Base-by-base conservation (phyloP, 441 rosid species). In the Mallotus repandus region DNA sequence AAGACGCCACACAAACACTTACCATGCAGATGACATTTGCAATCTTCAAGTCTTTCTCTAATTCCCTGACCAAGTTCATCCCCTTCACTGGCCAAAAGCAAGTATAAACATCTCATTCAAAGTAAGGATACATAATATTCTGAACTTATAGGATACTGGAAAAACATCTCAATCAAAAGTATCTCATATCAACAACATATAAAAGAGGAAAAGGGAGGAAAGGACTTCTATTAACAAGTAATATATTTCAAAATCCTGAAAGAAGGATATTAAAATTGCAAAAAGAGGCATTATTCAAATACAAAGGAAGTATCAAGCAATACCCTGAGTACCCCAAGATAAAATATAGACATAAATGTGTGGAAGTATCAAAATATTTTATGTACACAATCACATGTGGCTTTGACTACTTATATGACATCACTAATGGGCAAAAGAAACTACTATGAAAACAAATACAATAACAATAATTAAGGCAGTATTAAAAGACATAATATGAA, bases 81-180 rank as follows among this genome's bases (percentile, higher is more conserved):
- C 99, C 99, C 94, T 96, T 91, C 96, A 93, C 99, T 96, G 97
- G 81, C 89, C 91, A 91, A 85, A 81, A 86, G 85, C 77, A 85
- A 80, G 75, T 70, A 81, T 78, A 71, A 78, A 75, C 74, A 78
- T 75, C 78, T 71, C 74, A 50, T 77, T 76, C 70, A 64, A 81
- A 66, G 53, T 22, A 65, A 68, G 29, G 70, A 18, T n/a, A 59
- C 22, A 46, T 53, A 48, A 55, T 63, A 58, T 66, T 63, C 53
- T 43, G 63, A 69, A 70, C 79, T 53, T 48, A 68, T 59, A 45
- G 67, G 2, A 56, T 56, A 21, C 14, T 56, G 32, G 29, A 56
- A 56, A 21, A 56, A 11, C 18, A 14, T 50, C 54, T 50, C 12
- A 50, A 4, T 59, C 22, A 21, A 41, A 45, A 69, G 15, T 9